Conservation (phyloP, 345 rosid genomes). For the Lumnitzera racemosa region DNA sequence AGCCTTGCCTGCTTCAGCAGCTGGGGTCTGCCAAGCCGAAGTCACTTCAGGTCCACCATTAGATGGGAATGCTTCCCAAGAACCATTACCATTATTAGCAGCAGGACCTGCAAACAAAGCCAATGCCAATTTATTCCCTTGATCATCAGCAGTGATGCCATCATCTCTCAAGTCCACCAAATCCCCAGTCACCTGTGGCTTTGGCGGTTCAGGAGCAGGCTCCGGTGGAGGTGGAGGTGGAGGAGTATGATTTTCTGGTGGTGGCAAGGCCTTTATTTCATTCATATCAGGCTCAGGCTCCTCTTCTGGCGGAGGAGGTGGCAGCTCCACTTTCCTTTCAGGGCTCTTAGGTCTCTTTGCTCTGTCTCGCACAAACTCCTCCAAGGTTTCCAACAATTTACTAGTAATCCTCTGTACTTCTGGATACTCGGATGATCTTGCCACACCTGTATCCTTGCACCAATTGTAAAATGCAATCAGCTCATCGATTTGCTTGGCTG, state of each 20-base stretch:
- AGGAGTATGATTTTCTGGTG: slow-evolving; percentile 39
- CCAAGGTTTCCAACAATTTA: slow-evolving; percentile 72
- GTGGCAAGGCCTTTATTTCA: slow-evolving; percentile 75
- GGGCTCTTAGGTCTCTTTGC: slow-evolving; percentile 62
- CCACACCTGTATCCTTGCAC: slow-evolving; percentile 83
- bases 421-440: slow-evolving; percentile 84
- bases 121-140: slow-evolving; percentile 78
- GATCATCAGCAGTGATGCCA: slow-evolving; percentile 66
- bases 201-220: slow-evolving; percentile 38
- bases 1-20: slow-evolving; percentile 76
- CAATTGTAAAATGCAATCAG: slow-evolving; percentile 60
- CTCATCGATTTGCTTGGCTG: slow-evolving; percentile 86
- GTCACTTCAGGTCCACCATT: slow-evolving; percentile 47
- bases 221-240: slow-evolving; percentile 43
- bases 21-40: slow-evolving; percentile 79
- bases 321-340: slow-evolving; percentile 46
- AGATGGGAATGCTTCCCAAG: slow-evolving; percentile 83
- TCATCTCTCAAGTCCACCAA: slow-evolving; percentile 76
- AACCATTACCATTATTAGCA: slow-evolving; percentile 35
- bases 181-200: slow-evolving; percentile 48
- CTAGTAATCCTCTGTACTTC: slow-evolving; percentile 84
- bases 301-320: slow-evolving; percentile 33
- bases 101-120: slow-evolving; percentile 67
- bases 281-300: slow-evolving; percentile 53
- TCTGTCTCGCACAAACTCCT: slow-evolving; percentile 75